Conservation (phyloP, 257 asterid genomes). For the Verbascum thapsus region DNA sequence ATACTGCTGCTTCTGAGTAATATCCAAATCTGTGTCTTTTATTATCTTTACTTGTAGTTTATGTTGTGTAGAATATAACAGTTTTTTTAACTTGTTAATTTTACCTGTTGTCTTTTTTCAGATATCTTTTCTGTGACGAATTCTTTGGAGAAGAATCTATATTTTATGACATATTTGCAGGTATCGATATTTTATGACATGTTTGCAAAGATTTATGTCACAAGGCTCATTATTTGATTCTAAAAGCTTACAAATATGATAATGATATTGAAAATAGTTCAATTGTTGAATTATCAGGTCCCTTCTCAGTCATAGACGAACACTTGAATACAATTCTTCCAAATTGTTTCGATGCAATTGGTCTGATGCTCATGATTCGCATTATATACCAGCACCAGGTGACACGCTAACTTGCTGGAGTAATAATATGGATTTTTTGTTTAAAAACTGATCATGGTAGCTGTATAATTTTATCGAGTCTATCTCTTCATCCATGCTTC, state of each 20-base stretch:
- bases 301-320: constrained; percentile 86
- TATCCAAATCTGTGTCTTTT: constrained; percentile 20
- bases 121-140: constrained; percentile 97
- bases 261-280: constrained; percentile 31
- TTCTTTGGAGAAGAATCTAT: constrained; percentile 93
- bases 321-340: constrained; percentile 83
- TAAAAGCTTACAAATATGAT: constrained; percentile 5
- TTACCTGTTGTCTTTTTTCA: constrained; percentile 38
- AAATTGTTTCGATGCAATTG: constrained; percentile 93
- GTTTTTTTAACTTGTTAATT: constrained; percentile 29
- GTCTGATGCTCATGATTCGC: constrained; percentile 98
- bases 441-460: not conserved
- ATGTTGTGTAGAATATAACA: constrained; percentile 1
- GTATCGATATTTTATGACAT: too few relatives aligned
- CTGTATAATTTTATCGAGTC: constrained; percentile 15
- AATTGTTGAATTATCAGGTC: constrained; percentile 64
- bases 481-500: constrained; percentile 8
- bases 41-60: constrained; percentile 16
- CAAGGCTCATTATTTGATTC: constrained; percentile 16
- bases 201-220: constrained; percentile 11
- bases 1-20: constrained; percentile 99
- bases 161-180: constrained; percentile 91
- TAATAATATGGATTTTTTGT: constrained; percentile 7
- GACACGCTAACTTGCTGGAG: constrained; percentile 35
- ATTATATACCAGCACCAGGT: constrained; percentile 99